Conservation (phyloP, 139 green algal species). For the Nannochloris sp. region DNA sequence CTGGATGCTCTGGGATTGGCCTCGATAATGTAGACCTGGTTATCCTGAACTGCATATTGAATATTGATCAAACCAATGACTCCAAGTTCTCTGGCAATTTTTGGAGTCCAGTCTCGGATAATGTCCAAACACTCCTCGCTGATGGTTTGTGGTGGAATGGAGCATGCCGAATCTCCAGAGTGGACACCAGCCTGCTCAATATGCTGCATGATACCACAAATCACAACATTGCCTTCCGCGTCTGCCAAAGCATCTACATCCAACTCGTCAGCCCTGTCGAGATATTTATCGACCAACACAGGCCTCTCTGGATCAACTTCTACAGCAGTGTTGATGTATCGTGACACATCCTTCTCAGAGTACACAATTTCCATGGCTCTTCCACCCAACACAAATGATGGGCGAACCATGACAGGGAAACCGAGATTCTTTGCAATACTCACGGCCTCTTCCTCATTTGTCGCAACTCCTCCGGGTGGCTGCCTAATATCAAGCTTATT, state of each 20-base stretch:
- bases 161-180: constrained; percentile 93
- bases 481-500: constrained; percentile 80
- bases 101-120: constrained; percentile 80
- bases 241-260: constrained; percentile 91
- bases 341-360: constrained; percentile 69
- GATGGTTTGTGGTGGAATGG: constrained; percentile 88
- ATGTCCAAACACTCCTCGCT: constrained; percentile 45
- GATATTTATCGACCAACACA: constrained; percentile 97
- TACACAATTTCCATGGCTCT: constrained; percentile 98
- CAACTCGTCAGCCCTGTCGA: constrained; percentile 86
- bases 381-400: constrained; percentile 93
- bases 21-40: constrained; percentile 95
- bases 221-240: constrained; percentile 88
- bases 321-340: constrained; percentile 51
- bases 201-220: constrained; percentile 99
- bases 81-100: constrained; percentile 76
- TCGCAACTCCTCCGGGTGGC: constrained; percentile 45
- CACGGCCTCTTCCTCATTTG: constrained; percentile 64
- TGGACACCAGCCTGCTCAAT: constrained; percentile 97
- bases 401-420: constrained; percentile 97
- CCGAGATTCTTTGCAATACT: constrained; percentile 66
- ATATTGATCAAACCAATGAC: constrained; percentile 99
- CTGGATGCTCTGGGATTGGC: constrained; percentile 93
- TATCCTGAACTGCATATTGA: constrained; percentile 88
- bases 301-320: constrained; percentile 75